A percentile compares a stretch with the other conserved stretches of the same genome.
phyloP scores from a whole-genome alignment of 2,329 filamentous ascomycete species.

The Aspergillus ochraceus region DNA sequence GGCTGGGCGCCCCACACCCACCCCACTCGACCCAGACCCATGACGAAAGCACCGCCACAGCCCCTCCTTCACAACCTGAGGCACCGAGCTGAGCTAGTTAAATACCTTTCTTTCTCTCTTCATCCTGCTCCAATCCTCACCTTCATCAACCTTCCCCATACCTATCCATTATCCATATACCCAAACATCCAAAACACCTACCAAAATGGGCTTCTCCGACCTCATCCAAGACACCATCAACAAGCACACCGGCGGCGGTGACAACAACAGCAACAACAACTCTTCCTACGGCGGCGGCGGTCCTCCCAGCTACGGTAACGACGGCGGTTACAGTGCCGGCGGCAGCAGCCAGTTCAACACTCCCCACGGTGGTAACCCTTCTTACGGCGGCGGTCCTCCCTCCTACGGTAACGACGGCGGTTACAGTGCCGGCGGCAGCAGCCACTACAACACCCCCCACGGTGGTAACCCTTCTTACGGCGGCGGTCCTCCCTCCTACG shows the following conservation, averaged over 20 bases:
- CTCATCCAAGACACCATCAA: conserved; percentile 17
- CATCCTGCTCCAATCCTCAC: not conserved
- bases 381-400: not conserved
- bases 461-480: no score
- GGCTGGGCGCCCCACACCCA: conserved; percentile 1
- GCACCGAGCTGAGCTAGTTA: not conserved
- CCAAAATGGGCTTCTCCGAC: conserved; percentile 26
- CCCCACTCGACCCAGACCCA: not conserved
- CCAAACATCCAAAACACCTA: not conserved
- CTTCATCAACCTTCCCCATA: not conserved
- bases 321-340: not conserved
- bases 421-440: no score
- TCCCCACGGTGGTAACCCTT: not conserved
- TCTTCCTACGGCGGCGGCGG: not conserved
- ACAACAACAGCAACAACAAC: not conserved
- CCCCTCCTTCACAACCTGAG: conserved; percentile 11
- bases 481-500: not conserved
- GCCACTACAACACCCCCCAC: no score
- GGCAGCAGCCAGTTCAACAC: not conserved
- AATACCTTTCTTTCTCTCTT: not conserved
- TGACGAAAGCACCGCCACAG: conserved; percentile 12
- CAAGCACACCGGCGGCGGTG: conserved; percentile 5
- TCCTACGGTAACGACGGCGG: no score
- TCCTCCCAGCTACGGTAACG: not conserved
- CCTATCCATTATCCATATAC: not conserved